Conservation (phyloP, 768 basidiomycete genomes). For the Lactarius sp. region DNA sequence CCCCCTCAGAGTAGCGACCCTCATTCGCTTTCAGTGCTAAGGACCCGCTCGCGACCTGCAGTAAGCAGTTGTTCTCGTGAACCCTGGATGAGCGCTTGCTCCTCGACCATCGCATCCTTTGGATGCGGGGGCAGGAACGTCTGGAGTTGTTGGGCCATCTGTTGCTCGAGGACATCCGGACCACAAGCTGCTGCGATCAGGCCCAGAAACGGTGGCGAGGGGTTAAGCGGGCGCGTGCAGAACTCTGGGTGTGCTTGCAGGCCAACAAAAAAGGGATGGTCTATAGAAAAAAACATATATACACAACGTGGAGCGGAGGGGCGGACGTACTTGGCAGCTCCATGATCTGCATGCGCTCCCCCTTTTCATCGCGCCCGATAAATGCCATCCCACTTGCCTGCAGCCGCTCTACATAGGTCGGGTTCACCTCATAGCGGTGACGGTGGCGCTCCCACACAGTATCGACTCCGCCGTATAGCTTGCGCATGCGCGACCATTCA, state of each 20-base stretch:
- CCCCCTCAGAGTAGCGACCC: background rate
- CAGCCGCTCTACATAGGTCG: constrained; percentile 70
- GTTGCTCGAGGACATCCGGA: constrained; percentile 54
- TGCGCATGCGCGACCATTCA: constrained; percentile 69
- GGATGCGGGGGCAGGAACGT: constrained; percentile 74
- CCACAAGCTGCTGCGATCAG: constrained; percentile 80
- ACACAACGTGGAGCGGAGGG: background rate
- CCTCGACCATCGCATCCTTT: constrained; percentile 65
- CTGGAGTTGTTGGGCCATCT: constrained; percentile 59
- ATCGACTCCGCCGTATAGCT: constrained; percentile 75
- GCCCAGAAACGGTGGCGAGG: constrained; percentile 95
- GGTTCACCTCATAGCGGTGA: constrained; percentile 96
- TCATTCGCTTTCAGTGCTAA: constrained; percentile 13
- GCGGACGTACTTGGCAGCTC: constrained; percentile 68
- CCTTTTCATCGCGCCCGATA: constrained; percentile 88
- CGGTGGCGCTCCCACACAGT: constrained; percentile 96
- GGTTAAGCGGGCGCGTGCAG: constrained; percentile 96
- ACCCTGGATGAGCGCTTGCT: constrained; percentile 46
- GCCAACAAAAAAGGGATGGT: constrained; percentile 91
- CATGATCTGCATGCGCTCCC: constrained; percentile 95
- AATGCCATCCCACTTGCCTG: constrained; percentile 69
- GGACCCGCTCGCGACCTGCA: constrained; percentile 20
- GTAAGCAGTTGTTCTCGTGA: constrained; percentile 26
- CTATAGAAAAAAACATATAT: constrained; percentile 36
- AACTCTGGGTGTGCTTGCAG: constrained; percentile 98